phyloP scores from a whole-genome alignment of 306 rosid genomes.

The Coriaria nepalensis region DNA sequence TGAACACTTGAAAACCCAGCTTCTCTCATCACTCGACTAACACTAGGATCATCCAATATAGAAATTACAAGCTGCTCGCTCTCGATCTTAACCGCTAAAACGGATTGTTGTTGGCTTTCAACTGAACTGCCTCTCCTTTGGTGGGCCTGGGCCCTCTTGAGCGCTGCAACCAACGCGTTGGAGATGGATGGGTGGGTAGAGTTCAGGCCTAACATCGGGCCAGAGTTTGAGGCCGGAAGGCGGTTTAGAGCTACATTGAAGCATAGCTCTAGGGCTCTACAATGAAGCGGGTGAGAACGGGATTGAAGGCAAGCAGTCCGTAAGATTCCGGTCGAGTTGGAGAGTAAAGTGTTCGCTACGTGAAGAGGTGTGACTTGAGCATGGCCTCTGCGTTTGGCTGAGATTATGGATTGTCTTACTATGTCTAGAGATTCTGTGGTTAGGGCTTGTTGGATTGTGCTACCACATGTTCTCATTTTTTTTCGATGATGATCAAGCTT shows the following conservation, averaged over 20 bases:
- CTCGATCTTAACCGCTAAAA: conserved; percentile 74
- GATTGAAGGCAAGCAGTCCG: conserved; percentile 84
- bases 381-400: conserved; percentile 81
- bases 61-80: conserved; percentile 77
- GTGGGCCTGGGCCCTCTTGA: conserved; percentile 94
- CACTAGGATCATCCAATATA: conserved; percentile 89
- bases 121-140: conserved; percentile 77
- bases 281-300: conserved; percentile 91
- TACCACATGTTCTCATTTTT: conserved; percentile 76
- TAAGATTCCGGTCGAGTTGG: conserved; percentile 45
- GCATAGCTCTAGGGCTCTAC: conserved; percentile 94
- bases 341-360: conserved; percentile 79
- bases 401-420: conserved; percentile 62
- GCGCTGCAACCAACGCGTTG: conserved; percentile 93
- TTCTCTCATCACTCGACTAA: conserved; percentile 89
- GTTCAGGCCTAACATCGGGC: conserved; percentile 44
- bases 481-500: not conserved
- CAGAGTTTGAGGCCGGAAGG: conserved; percentile 60
- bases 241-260: conserved; percentile 94
- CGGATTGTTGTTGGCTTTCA: conserved; percentile 87
- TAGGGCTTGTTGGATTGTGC: conserved; percentile 67
- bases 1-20: conserved; percentile 79
- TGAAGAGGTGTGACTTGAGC: conserved; percentile 97
- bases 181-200: conserved; percentile 65
- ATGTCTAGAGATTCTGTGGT: conserved; percentile 59